Percentiles rank a stretch among this genome's conserved stretches.
Conservation (phyloP, 2,329 filamentous ascomycete species). For the Camillea tinctor region DNA sequence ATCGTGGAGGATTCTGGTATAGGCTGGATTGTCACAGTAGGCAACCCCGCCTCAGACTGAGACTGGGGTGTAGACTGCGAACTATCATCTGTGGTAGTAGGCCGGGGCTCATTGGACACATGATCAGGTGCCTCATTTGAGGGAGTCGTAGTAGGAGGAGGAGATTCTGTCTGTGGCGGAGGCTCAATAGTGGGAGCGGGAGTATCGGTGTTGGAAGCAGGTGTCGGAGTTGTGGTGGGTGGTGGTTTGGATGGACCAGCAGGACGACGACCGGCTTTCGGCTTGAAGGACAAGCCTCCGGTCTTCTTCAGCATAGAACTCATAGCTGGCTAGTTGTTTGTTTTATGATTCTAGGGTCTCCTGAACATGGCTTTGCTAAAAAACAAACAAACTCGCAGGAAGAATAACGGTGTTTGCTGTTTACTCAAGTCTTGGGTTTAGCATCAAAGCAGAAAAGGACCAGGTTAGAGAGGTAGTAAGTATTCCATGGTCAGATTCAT, state of each 20-base stretch:
- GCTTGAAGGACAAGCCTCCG: constrained; percentile 63
- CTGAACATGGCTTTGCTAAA: constrained; percentile 5
- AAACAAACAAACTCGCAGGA: too few species aligned
- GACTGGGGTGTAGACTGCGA: not conserved
- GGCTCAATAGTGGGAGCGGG: constrained; percentile 24
- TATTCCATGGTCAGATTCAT: too few species aligned
- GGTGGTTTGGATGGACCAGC: constrained; percentile 38
- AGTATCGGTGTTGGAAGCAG: constrained; percentile 16
- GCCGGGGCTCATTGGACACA: constrained; percentile 2
- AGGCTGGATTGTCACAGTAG: constrained; percentile 2
- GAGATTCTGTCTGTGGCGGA: constrained; percentile 20
- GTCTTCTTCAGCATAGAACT: constrained; percentile 69
- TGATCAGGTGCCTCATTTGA: constrained; percentile 14
- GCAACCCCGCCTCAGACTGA: not conserved
- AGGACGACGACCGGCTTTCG: constrained; percentile 60
- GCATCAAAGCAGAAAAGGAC: too few species aligned
- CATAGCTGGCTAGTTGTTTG: constrained; percentile 49
- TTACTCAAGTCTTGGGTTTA: too few species aligned
- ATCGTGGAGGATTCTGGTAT: constrained; percentile 9
- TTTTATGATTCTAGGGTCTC: constrained; percentile 7
- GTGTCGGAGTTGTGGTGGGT: constrained; percentile 21
- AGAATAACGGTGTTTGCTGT: not conserved
- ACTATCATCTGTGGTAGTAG: constrained; percentile 3
- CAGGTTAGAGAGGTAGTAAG: too few species aligned
- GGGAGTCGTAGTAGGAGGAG: constrained; percentile 15